Conservation (phyloP, 768 basidiomycete genomes). For the Kwoniella dejecticola region DNA sequence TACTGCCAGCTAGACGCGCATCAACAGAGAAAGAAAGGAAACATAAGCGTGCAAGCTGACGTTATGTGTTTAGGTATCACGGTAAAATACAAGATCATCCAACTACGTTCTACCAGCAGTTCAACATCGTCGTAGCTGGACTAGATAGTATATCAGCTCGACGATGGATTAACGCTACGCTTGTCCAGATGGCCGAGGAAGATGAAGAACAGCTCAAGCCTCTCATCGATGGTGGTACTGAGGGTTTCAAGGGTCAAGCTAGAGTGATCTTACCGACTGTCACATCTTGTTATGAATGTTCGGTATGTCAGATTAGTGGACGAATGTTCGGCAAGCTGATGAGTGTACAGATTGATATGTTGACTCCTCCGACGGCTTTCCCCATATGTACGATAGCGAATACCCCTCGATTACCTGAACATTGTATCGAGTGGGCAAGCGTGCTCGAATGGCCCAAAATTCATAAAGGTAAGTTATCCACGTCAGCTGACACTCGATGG, state of each 20-base stretch:
- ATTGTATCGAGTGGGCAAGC: conserved; percentile 99
- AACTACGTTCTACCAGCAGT: conserved; percentile 92
- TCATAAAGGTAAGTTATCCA: conserved; percentile 72
- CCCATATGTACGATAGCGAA: conserved; percentile 99
- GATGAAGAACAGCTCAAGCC: conserved; percentile 92
- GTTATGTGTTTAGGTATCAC: conserved; percentile 66
- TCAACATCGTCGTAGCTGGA: conserved; percentile 95
- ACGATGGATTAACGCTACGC: conserved; percentile 97
- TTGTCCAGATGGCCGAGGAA: conserved; percentile 94
- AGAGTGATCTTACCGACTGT: conserved; percentile 93
- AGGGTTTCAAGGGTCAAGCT: conserved; percentile 99
- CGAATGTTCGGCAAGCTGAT: not conserved
- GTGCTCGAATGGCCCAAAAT: conserved; percentile 98
- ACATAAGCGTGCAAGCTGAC: too few relatives aligned
- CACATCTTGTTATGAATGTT: conserved; percentile 96
- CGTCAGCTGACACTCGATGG: not conserved
- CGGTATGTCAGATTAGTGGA: conserved; percentile 56
- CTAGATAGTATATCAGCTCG: conserved; percentile 96
- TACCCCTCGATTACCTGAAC: conserved; percentile 94
- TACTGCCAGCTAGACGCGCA: conserved; percentile 33
- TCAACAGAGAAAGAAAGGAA: too few relatives aligned
- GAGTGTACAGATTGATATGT: conserved; percentile 71
- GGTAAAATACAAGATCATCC: conserved; percentile 98
- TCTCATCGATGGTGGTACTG: conserved; percentile 96
- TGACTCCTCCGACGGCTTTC: conserved; percentile 94